Base-by-base conservation (phyloP, 2,329 filamentous ascomycete genomes). In the Hysterium pulicare region DNA sequence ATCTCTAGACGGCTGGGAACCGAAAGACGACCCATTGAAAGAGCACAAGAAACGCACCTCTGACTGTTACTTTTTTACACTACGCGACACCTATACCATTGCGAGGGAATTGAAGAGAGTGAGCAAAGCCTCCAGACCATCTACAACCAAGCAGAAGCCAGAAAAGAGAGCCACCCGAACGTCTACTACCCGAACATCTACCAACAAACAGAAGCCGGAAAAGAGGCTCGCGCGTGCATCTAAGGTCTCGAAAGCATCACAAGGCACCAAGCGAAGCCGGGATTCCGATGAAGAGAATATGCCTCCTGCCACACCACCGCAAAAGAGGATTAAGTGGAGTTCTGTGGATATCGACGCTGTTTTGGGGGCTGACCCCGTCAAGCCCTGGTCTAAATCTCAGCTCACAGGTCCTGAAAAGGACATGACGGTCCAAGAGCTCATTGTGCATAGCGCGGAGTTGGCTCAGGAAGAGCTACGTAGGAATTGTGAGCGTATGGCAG, bases 401-500 rank as follows among this genome's bases (percentile, higher is more conserved):
- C 69, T 98, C 40, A 84, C 79, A 2, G 86, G 78, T 40, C 79
- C 83, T 0, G 93, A 97, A 71, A 90, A 86, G 72, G 74, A 78
- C 28, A 95, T 98, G 90, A 91, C 83, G 4, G 88, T 97, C 0
- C 89, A 95, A 64, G 83, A 96, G 66, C 98, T 91, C 89, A 86
- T 98, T 30, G 74, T 83, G 44, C 79, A 84, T 67, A 90, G 93
- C 53, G 93, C 93, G 0, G 77, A 78, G 47, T 75, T 84, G 60
- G 89, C 87, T 0, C 90, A 97, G 71, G 81, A 83, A 66, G 84
- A 82, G 63, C 72, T 98, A 42, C 84, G 84, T 59, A 71, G 76
- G 26, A 86, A 94, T 62, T 95, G 90, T 59, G 91, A 97, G 71
- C 72, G 81, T 20, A 79, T 95, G 66, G 88, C 98, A 4, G 79